Evolutionary conservation across 495 filamentous ascomycete species (phyloP).

Genomic region (Aspergillus hancockii): DNA sequence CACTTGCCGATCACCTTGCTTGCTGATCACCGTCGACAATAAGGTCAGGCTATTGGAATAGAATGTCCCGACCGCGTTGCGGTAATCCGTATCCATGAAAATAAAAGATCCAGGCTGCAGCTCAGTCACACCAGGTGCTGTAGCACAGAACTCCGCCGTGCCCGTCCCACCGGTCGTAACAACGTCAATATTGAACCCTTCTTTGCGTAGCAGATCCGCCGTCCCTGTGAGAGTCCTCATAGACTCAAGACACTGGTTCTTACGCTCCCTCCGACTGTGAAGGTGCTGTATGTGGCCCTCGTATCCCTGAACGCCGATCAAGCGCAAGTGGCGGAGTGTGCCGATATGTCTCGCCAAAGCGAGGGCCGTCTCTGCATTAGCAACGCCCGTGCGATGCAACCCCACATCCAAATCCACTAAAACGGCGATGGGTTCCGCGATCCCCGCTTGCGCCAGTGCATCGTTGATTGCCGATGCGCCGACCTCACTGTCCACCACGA

Average conservation of each 20-base stretch:
- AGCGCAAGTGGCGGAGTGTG: constrained; percentile 23
- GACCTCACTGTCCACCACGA: constrained; percentile 37
- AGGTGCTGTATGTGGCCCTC: constrained; percentile 41
- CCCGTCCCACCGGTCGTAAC: constrained; percentile 40
- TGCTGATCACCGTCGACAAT: constrained; percentile 36
- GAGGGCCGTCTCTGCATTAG: constrained; percentile 26
- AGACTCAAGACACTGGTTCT: constrained; percentile 30
- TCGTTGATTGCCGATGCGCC: constrained; percentile 37
- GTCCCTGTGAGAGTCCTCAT: constrained; percentile 34
- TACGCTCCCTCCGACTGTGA: constrained; percentile 32
- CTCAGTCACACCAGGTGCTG: constrained; percentile 39
- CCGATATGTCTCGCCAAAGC: constrained; percentile 30
- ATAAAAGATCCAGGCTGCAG: constrained; percentile 44
- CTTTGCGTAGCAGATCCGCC: constrained; percentile 28
- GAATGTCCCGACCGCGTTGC: constrained; percentile 39
- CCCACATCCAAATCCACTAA: constrained; percentile 42
- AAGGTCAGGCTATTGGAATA: constrained; percentile 39
- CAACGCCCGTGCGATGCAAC: constrained; percentile 37
- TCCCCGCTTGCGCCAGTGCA: constrained; percentile 25
- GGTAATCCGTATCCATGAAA: constrained; percentile 45
- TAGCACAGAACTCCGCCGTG: constrained; percentile 41
- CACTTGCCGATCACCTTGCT: constrained; percentile 34
- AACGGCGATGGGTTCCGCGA: constrained; percentile 27
- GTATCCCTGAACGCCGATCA: constrained; percentile 41
- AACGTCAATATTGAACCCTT: constrained; percentile 34